Conservation (phyloP, 768 basidiomycete genomes). For the Porphyrellus cyaneotinctus region DNA sequence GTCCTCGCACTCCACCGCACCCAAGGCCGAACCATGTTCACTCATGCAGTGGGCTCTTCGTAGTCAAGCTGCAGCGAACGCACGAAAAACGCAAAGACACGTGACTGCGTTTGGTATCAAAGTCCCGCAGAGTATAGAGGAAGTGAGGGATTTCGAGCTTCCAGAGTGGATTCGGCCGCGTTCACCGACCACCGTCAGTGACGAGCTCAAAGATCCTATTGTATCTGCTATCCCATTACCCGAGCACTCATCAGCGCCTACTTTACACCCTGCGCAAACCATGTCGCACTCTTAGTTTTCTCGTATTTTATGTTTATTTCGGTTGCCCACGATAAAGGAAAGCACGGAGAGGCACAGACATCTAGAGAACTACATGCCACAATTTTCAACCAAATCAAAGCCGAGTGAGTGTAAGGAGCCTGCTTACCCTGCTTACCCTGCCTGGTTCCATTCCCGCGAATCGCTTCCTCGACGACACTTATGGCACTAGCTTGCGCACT, state of each 20-base stretch:
- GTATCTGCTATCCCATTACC: conserved; percentile 3
- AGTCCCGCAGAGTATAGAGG: conserved; percentile 46
- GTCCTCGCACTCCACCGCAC: conserved; percentile 2
- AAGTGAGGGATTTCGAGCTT: conserved; percentile 50
- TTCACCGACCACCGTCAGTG: conserved; percentile 15
- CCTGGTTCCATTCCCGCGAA: conserved; percentile 6
- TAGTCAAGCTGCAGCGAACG: conserved; percentile 39
- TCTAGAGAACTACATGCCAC: conserved; percentile 12
- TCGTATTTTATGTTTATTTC: conserved; percentile 32
- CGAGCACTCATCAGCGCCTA: conserved; percentile 6
- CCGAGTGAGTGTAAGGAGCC: neutral
- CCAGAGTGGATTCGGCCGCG: conserved; percentile 47
- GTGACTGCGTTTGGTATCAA: conserved; percentile 58
- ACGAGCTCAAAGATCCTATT: conserved; percentile 3
- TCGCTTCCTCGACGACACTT: conserved; percentile 32
- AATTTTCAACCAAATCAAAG: neutral
- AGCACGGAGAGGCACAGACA: neutral
- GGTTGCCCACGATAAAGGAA: conserved; percentile 2
- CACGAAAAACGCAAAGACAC: conserved; percentile 50
- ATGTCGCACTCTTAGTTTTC: conserved; percentile 11
- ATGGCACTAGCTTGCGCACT: conserved; percentile 38
- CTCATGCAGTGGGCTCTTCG: conserved; percentile 52
- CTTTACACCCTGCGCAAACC: conserved; percentile 8
- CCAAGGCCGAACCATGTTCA: conserved; percentile 31
- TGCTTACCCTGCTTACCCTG: conserved; percentile 15